phyloP scores from a whole-genome alignment of 805 yeast species.

The Yueomyces sp. region DNA sequence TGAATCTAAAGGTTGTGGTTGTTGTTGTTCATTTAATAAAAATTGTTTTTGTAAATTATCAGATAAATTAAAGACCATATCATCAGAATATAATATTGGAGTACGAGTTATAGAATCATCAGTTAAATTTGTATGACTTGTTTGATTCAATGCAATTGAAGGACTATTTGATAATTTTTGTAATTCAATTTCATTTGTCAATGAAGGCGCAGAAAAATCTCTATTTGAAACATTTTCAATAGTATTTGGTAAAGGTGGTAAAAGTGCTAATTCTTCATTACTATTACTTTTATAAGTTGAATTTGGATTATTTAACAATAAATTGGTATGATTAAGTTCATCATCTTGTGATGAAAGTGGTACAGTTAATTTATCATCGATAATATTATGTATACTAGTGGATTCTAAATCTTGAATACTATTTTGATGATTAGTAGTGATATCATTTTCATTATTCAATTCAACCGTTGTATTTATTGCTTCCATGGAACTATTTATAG shows the following conservation, averaged over 20 bases:
- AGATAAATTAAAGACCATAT: too few relatives aligned
- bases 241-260: constrained; percentile 14
- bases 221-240: constrained; percentile 2
- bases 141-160: too few relatives aligned
- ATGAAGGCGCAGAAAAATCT: too few relatives aligned
- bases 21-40: too few relatives aligned
- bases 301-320: not conserved
- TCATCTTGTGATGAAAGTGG: not conserved
- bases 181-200: too few relatives aligned
- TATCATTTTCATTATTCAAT: not conserved
- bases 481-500: not conserved
- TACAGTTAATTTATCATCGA: not conserved
- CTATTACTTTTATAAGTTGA: constrained; percentile 1
- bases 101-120: too few relatives aligned
- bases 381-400: not conserved
- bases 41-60: too few relatives aligned
- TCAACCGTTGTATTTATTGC: not conserved
- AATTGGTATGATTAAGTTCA: not conserved
- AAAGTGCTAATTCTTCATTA: constrained; percentile 10
- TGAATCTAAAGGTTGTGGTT: too few relatives aligned
- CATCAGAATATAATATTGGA: too few relatives aligned
- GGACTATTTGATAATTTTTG: too few relatives aligned
- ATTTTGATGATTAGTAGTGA: not conserved
- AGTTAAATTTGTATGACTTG: too few relatives aligned
- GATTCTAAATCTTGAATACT: not conserved